Evolutionary conservation across 768 basidiomycete genomes (phyloP).

Genomic region (Rubroboletus pulcherrimus): DNA sequence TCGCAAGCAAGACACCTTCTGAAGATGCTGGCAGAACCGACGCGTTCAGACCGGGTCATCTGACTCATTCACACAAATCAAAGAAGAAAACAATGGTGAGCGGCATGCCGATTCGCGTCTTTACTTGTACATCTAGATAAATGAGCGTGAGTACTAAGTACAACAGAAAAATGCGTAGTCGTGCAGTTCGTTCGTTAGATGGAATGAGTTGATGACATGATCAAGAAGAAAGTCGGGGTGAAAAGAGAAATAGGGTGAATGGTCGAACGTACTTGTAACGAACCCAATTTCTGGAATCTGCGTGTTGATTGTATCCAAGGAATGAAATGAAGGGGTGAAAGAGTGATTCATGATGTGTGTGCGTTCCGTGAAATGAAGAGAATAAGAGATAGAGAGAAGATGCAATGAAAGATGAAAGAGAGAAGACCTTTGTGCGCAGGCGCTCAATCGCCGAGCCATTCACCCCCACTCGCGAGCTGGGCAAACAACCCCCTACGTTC

Average conservation of each 20-base stretch:
- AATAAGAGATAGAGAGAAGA: background rate
- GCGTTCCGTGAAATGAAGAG: background rate
- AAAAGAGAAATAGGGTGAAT: slow-evolving; percentile 9
- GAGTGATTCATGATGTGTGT: background rate
- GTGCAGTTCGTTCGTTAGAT: slow-evolving; percentile 1
- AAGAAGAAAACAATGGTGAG: background rate
- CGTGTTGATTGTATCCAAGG: background rate
- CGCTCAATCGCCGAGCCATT: slow-evolving; percentile 44
- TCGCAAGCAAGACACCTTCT: no score
- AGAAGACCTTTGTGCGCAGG: background rate
- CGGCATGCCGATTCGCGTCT: background rate
- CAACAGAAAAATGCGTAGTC: slow-evolving; percentile 24
- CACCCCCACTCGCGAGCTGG: slow-evolving; percentile 73
- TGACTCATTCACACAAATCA: background rate
- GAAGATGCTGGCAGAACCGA: no score
- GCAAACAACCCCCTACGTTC: slow-evolving; percentile 68
- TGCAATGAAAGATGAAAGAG: background rate
- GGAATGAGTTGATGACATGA: background rate
- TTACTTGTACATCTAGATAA: slow-evolving; percentile 7
- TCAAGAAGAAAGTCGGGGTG: background rate
- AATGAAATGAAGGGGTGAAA: background rate
- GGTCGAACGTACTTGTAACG: slow-evolving; percentile 14
- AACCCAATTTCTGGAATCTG: background rate
- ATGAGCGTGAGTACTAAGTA: slow-evolving; percentile 21
- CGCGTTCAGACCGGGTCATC: background rate